Conservation (phyloP, 1,139 yeast species). For the Taphrina betulina region DNA sequence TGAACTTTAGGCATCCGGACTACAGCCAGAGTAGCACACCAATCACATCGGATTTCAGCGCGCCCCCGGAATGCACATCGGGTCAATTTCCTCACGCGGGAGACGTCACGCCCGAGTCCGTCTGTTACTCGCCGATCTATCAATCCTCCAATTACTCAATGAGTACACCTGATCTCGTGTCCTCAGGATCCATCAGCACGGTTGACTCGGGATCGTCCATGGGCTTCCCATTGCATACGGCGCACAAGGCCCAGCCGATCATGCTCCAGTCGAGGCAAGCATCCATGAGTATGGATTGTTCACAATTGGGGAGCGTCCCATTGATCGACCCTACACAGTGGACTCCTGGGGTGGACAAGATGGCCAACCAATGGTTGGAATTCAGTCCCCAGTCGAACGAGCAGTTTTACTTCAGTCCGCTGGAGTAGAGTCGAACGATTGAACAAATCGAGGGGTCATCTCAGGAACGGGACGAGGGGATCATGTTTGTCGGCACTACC, state of each 20-base stretch:
- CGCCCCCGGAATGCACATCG: not conserved
- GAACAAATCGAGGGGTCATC: too few relatives aligned
- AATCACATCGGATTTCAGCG: not conserved
- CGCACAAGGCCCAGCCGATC: not conserved
- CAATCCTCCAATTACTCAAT: slow-evolving; percentile 4
- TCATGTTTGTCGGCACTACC: too few relatives aligned
- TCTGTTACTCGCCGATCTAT: slow-evolving; percentile 7
- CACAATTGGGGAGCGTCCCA: not conserved
- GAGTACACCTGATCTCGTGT: slow-evolving; percentile 24
- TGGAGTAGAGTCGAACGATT: too few relatives aligned
- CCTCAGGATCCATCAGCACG: slow-evolving; percentile 24
- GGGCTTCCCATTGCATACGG: not conserved
- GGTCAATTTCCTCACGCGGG: not conserved
- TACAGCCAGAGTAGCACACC: not conserved
- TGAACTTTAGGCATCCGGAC: not conserved
- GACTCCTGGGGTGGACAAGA: slow-evolving; percentile 30
- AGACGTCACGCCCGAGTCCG: slow-evolving; percentile 6
- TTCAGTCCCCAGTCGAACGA: slow-evolving; percentile 14
- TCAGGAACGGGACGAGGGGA: too few relatives aligned
- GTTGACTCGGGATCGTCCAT: slow-evolving; percentile 5
- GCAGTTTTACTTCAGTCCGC: not conserved
- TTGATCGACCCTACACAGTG: slow-evolving; percentile 22
- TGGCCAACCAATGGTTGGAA: slow-evolving; percentile 18
- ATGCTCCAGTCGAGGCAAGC: not conserved
- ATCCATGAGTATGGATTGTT: not conserved